These are phyloP conservation scores for Clitopilus hobsonii DNA, from an alignment of 768 basidiomycete genomes.

Conservation along the genomic window DNA sequence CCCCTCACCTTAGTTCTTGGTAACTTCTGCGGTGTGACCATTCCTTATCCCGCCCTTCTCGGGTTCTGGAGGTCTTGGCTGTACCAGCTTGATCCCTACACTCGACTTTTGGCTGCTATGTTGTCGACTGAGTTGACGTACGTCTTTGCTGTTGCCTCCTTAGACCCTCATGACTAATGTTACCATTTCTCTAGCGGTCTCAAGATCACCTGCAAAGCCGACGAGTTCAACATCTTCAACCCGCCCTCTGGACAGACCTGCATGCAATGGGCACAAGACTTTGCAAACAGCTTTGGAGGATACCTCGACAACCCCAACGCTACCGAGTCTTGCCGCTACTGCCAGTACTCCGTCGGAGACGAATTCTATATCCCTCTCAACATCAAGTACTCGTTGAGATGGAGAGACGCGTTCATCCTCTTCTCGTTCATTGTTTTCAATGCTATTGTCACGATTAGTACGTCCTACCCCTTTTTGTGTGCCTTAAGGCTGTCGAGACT, in stretches of 20 bases:
- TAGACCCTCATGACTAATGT: neutral
- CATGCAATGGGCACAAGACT: constrained; percentile 58
- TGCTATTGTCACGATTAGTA: constrained; percentile 49
- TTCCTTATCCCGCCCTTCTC: constrained; percentile 60
- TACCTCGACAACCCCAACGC: constrained; percentile 69
- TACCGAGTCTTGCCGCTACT: constrained; percentile 64
- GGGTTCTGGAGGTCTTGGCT: constrained; percentile 74
- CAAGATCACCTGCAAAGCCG: constrained; percentile 54
- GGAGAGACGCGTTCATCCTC: constrained; percentile 67
- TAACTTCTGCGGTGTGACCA: constrained; percentile 78
- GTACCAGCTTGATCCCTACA: constrained; percentile 69
- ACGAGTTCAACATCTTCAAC: constrained; percentile 68
- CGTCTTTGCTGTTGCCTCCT: constrained; percentile 11
- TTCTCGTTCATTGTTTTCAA: constrained; percentile 76
- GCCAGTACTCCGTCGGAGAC: constrained; percentile 63
- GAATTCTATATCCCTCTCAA: constrained; percentile 68
- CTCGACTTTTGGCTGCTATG: constrained; percentile 68
- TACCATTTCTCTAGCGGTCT: constrained; percentile 45
- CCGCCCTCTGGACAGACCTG: constrained; percentile 78
- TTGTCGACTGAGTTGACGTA: constrained; percentile 75
- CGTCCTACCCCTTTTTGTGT: constrained; percentile 10
- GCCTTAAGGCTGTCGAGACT: no score
- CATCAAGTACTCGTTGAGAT: constrained; percentile 54
- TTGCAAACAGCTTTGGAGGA: constrained; percentile 58
- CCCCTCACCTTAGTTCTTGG: constrained; percentile 61